Percentiles rank a stretch among this genome's conserved stretches.
These are phyloP conservation scores for Raphanus sativus DNA, from an alignment of 345 rosid genomes.

Conservation along the genomic window DNA sequence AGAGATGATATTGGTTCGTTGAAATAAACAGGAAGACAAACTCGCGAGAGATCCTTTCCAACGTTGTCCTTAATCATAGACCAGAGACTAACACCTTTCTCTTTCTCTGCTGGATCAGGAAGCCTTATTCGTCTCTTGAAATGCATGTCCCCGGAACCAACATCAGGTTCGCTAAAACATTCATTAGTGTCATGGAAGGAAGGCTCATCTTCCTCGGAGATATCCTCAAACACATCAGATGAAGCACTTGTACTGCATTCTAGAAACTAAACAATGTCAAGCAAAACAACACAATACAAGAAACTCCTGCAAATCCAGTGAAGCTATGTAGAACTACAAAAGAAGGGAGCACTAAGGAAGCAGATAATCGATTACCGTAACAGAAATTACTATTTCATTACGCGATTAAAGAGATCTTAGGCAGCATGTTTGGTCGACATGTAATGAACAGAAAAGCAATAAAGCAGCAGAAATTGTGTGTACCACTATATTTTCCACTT, in stretches of 20 bases:
- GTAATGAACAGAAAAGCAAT: neutral
- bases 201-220: constrained; percentile 74
- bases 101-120: constrained; percentile 93
- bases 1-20: constrained; percentile 98
- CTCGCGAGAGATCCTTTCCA: constrained; percentile 74
- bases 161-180: constrained; percentile 52
- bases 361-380: neutral
- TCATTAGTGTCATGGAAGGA: constrained; percentile 77
- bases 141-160: constrained; percentile 41
- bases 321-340: neutral
- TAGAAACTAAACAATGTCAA: constrained; percentile 49
- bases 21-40: constrained; percentile 95
- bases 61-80: constrained; percentile 99
- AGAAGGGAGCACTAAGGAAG: neutral
- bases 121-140: constrained; percentile 78
- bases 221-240: constrained; percentile 87
- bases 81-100: constrained; percentile 98
- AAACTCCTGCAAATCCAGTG: constrained; percentile 8
- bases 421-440: constrained; percentile 8
- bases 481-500: constrained; percentile 82
- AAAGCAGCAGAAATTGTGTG: constrained; percentile 15
- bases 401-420: neutral
- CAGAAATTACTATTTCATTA: neutral
- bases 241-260: constrained; percentile 96
- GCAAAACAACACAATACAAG: constrained; percentile 22